Base-by-base conservation (phyloP, 2,329 filamentous ascomycete species). In the Verticillium zaregamsianum region DNA sequence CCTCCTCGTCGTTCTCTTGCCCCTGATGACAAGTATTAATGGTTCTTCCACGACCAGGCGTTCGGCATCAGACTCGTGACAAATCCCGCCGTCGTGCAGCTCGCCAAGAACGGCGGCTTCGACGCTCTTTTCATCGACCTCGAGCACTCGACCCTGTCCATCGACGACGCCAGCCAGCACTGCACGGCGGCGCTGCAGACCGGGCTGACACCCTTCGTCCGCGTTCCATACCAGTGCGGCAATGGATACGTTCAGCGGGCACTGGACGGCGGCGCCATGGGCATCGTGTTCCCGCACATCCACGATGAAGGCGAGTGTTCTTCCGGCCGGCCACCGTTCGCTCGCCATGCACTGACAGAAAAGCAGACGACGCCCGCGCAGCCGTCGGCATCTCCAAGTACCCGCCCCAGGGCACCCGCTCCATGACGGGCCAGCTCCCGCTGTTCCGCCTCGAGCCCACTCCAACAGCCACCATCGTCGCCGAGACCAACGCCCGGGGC, bases 51-150 rank as follows among this genome's bases (percentile, higher is more conserved):
- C 28, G 28, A 9, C 0, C 25, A 72, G 67, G 65, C 66, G 25
- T 66, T 73, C 62, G 66, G 70, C 49, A 71, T 77, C 60, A 70
- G 69, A 49, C 60, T 75, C 6, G 62, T 70, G 1, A 63, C 71
- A 1, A 70, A 68, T 20, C 58, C 67, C 0, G 64, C 70, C 20
- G 66, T 76, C 3, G 71, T 75, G 12, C 68, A 72, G 25, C 62
- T 76, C 6, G 75, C 74, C 12, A 70, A 71, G 61, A 68, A 70
- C 28, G 71, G 70, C 3, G 73, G 73, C 23, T 76, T 70, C 58
- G 71, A 77, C 58, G 64, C 71, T 7, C 64, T 78, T 0, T 77
- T 77, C 65, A 76, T 78, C 61, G 76, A 78, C 39, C 66, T 77
- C 7, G 74, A 77, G 63, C 75, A 77, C 55, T 71, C 72, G 5